These are phyloP conservation scores for Ascobolus immersus DNA, from an alignment of 495 filamentous ascomycete species.

Conservation along the genomic window DNA sequence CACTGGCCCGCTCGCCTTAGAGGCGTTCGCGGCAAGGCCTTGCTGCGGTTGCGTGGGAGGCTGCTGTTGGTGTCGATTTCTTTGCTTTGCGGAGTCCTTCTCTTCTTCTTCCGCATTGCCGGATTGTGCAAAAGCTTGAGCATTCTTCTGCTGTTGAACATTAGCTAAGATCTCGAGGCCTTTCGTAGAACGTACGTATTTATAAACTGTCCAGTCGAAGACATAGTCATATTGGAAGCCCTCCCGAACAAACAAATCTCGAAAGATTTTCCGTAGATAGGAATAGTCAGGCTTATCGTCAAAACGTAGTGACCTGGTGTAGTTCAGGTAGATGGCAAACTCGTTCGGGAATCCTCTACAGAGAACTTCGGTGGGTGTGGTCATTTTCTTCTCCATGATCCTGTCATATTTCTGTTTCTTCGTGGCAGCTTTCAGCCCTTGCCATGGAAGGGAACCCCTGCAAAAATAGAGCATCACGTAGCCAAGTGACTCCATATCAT, in stretches of 20 bases:
- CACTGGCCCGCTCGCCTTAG: conserved; percentile 90
- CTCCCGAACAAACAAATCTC: conserved; percentile 95
- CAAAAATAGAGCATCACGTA: conserved; percentile 99
- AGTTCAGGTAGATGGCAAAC: conserved; percentile 99
- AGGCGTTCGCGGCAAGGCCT: conserved; percentile 37
- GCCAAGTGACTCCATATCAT: conserved; percentile 98
- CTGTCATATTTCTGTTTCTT: conserved; percentile 99
- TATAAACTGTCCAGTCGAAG: conserved; percentile 99
- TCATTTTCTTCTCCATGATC: conserved; percentile 99
- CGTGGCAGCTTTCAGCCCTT: conserved; percentile 96
- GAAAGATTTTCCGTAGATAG: conserved; percentile 99
- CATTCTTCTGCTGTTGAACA: conserved; percentile 58
- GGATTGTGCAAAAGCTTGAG: conserved; percentile 62
- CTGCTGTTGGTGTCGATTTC: conserved; percentile 23
- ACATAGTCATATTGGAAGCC: conserved; percentile 99
- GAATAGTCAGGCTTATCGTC: conserved; percentile 99
- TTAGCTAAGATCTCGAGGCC: conserved; percentile 4
- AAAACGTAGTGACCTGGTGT: conserved; percentile 93
- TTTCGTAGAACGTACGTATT: conserved; percentile 32
- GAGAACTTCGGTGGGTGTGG: conserved; percentile 92
- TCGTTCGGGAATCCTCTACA: conserved; percentile 99
- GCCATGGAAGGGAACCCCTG: conserved; percentile 96
- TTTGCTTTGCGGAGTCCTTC: conserved; percentile 46
- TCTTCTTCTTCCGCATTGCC: conserved; percentile 30
- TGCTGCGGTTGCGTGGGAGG: conserved; percentile 38